A percentile compares a stretch with the other conserved stretches of the same genome.
phyloP scores from a whole-genome alignment of 352 stramenopile genomes.

The Globisporangium uncinulatum region DNA sequence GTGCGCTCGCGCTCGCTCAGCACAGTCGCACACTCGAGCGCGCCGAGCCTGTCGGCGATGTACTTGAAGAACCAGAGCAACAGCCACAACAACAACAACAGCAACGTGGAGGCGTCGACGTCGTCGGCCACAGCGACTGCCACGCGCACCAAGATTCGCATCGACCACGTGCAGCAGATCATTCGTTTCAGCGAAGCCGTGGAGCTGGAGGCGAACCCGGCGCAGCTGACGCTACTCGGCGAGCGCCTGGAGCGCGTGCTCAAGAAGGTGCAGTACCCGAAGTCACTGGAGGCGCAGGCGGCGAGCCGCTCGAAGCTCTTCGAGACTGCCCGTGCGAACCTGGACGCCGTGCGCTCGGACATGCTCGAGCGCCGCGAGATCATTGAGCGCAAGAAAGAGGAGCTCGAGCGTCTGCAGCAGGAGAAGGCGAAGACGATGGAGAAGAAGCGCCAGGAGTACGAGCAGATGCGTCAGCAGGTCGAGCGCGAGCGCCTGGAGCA shows the following conservation, averaged over 20 bases:
- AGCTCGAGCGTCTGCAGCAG: conserved; percentile 91
- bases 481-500: conserved; percentile 71
- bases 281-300: conserved; percentile 8
- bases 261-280: conserved; percentile 32
- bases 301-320: conserved; percentile 65
- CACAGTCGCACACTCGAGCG: conserved; percentile 55
- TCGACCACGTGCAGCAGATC: conserved; percentile 81
- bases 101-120: conserved; percentile 45
- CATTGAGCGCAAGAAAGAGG: conserved; percentile 97
- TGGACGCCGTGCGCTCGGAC: conserved; percentile 74
- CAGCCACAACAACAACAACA: conserved; percentile 17
- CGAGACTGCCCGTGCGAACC: conserved; percentile 45
- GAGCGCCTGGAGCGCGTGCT: conserved; percentile 62
- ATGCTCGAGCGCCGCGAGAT: conserved; percentile 90
- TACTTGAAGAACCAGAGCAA: conserved; percentile 48
- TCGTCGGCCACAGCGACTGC: conserved; percentile 34
- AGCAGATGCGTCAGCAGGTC: conserved; percentile 61
- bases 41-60: conserved; percentile 56
- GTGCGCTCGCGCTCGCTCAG: conserved; percentile 66
- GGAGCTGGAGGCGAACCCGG: conserved; percentile 71
- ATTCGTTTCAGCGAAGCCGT: conserved; percentile 81
- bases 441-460: conserved; percentile 75
- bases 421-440: conserved; percentile 87
- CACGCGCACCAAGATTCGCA: conserved; percentile 70
- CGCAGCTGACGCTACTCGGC: conserved; percentile 66